These are phyloP conservation scores for Eutypa lata DNA, from an alignment of 2,329 filamentous ascomycete genomes.

Conservation along the genomic window DNA sequence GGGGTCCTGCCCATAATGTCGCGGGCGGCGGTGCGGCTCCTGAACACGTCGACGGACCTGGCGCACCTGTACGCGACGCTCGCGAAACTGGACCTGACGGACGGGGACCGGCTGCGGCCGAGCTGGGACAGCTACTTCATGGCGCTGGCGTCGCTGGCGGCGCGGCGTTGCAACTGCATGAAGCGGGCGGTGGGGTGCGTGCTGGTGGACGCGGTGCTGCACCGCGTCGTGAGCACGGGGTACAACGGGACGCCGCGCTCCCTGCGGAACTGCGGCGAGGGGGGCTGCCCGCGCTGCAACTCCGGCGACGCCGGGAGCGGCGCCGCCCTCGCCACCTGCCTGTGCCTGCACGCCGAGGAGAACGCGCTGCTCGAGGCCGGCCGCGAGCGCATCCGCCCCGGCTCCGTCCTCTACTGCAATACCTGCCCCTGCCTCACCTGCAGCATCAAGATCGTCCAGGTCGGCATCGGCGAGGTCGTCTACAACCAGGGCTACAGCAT, in stretches of 20 bases:
- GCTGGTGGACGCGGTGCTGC: constrained; percentile 68
- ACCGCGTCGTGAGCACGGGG: constrained; percentile 87
- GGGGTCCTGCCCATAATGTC: constrained; percentile 76
- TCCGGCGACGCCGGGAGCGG: constrained; percentile 65
- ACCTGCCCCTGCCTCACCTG: constrained; percentile 97
- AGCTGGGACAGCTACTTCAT: constrained; percentile 99
- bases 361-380: constrained; percentile 95
- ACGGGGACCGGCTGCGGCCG: constrained; percentile 77
- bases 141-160: constrained; percentile 88
- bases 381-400: constrained; percentile 80
- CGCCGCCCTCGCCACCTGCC: constrained; percentile 75
- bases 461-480: constrained; percentile 92
- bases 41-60: constrained; percentile 77
- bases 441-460: constrained; percentile 97
- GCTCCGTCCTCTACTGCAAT: constrained; percentile 85
- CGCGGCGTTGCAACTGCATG: constrained; percentile 95
- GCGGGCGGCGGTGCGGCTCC: constrained; percentile 76
- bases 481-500: constrained; percentile 94
- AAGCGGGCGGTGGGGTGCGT: constrained; percentile 95
- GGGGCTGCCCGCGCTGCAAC: constrained; percentile 88
- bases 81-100: constrained; percentile 69
- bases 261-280: constrained; percentile 85
- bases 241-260: constrained; percentile 97
- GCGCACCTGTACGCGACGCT: constrained; percentile 71
- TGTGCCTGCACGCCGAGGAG: constrained; percentile 98